These are phyloP conservation scores for Suillus decipiens DNA, from an alignment of 768 basidiomycete genomes.

Conservation along the genomic window DNA sequence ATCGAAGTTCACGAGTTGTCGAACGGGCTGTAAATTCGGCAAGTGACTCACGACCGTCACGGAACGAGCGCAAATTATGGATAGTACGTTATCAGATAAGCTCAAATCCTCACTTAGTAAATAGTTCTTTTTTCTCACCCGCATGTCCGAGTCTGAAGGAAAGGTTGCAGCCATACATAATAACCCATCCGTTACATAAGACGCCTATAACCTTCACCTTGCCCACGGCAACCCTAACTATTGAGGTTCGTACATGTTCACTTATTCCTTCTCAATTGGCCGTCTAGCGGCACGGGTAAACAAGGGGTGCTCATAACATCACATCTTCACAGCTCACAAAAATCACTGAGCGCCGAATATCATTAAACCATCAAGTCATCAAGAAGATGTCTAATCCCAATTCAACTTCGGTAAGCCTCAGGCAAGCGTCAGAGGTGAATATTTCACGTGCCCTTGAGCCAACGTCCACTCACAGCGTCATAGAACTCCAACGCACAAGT, in stretches of 20 bases:
- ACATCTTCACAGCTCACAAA: background rate
- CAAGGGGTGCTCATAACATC: background rate
- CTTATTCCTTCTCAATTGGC: background rate
- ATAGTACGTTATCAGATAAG: too few relatives aligned
- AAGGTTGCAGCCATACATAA: too few relatives aligned
- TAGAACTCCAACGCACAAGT: background rate
- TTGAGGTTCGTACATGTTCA: background rate
- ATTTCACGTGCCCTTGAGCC: background rate
- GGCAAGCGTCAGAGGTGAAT: constrained; percentile 17
- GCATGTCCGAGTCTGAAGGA: too few relatives aligned
- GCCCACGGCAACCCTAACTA: background rate
- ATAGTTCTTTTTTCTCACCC: too few relatives aligned
- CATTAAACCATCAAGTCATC: background rate
- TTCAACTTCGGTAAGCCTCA: constrained; percentile 5
- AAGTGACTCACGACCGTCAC: too few relatives aligned
- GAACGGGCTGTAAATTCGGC: too few relatives aligned
- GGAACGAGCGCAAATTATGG: too few relatives aligned
- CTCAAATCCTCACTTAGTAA: too few relatives aligned
- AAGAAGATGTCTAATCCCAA: constrained; percentile 6
- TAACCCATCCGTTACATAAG: too few relatives aligned
- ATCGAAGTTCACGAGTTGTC: too few relatives aligned
- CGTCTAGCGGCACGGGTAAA: background rate
- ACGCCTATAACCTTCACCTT: background rate
- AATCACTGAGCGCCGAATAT: background rate
- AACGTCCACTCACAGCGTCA: constrained; percentile 3